Base-by-base conservation (phyloP, 805 yeast genomes). In the Priceomyces medius region DNA sequence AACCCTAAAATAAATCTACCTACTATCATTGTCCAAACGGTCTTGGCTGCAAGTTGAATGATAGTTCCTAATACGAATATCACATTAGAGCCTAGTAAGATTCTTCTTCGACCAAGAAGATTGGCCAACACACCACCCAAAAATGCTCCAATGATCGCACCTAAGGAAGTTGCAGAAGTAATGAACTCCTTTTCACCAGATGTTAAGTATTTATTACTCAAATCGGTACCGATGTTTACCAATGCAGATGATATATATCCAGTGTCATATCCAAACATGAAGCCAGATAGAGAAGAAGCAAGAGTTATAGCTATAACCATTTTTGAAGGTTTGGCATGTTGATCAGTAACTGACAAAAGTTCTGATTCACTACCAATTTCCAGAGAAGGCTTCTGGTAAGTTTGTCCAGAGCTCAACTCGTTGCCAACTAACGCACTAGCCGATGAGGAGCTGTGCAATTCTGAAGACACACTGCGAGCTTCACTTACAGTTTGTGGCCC, bases 261-360 rank as follows among this genome's bases (percentile, higher is more conserved):
- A 0, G 98, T 91, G 63, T 91, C 99, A 58, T 91, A 91, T 51
- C 99, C 99, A 65, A 91, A 91, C 88, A 91, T 80, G 65, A 90
- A 88, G 1, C 98, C 98, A 0, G 97, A 89, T 47, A 91, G 83
- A 6, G 97, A 89, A 0, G 97, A 80, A 20, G 82, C 81, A 38
- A 82, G 70, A 0, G 96, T 86, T 39, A 89, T 64, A 20, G 77
- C 64, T 18, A 88, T 66, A 37, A 89, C 88, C 54, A 86, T 64
- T 6, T 71, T 63, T 8, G 93, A 74, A 3, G 87, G 82, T 43
- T 65, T 21, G 6, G 14, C 28, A 35, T 35, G 14, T 19, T 21
- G 5, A 10, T 26, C 29, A 12, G 29, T 4, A 8, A 26, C 29
- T 6, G 29, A 26, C n/a, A 26, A 26, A 26, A 26, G 29, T 14